phyloP scores from a whole-genome alignment of 345 rosid species.

The Syzygium aromaticum region DNA sequence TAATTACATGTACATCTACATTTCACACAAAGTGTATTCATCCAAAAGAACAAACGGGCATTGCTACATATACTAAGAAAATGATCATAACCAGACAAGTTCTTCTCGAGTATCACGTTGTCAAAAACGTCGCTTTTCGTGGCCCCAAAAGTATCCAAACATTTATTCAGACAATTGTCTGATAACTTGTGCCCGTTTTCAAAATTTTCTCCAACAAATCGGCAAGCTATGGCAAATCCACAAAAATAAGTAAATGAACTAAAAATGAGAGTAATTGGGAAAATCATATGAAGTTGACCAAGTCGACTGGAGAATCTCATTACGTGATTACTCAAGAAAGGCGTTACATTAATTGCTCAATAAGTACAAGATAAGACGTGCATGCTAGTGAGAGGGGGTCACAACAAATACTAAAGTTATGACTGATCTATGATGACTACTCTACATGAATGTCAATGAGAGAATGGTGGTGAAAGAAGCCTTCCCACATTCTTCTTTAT shows the following conservation, averaged over 20 bases:
- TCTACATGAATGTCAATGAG: not conserved
- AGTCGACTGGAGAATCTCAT: not conserved
- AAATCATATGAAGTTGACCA: not conserved
- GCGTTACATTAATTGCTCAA: not conserved
- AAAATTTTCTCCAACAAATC: not conserved
- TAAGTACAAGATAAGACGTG: not conserved
- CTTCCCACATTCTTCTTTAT: not conserved
- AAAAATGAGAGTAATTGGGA: not conserved
- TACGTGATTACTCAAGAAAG: not conserved
- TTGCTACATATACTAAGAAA: not conserved
- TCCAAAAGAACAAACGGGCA: not conserved
- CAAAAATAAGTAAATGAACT: not conserved
- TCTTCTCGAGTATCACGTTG: not conserved
- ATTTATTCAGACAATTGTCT: not conserved
- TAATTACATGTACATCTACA: not conserved
- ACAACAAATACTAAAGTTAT: not conserved
- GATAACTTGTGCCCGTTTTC: not conserved
- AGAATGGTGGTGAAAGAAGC: not conserved
- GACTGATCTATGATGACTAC: not conserved
- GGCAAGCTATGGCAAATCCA: not conserved
- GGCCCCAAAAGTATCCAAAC: not conserved
- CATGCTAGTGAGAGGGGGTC: not conserved
- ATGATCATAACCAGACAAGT: not conserved
- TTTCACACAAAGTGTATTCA: not conserved
- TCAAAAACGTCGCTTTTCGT: not conserved